Conservation (phyloP, 2,329 filamentous ascomycete genomes). For the Ceratocystis cacaofunesta region DNA sequence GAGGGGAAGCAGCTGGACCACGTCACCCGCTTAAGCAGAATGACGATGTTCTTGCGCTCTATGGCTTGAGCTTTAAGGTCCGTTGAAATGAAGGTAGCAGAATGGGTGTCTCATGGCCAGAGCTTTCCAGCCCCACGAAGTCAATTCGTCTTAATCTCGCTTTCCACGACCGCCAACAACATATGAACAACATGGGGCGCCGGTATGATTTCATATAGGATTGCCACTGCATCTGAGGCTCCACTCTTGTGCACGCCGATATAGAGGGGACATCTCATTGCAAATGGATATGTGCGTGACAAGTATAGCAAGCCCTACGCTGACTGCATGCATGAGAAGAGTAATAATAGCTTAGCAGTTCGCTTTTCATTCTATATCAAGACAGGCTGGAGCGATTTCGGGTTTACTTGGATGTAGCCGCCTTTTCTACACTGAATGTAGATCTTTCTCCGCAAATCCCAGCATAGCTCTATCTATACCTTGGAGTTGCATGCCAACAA, state of each 20-base stretch:
- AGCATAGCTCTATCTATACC: neutral
- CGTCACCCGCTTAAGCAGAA: neutral
- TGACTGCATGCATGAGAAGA: neutral
- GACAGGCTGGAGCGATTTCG: no score
- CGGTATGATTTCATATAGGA: neutral
- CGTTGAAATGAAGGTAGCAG: neutral
- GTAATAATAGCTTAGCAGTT: neutral
- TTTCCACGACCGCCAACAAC: neutral
- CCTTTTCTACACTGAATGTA: neutral
- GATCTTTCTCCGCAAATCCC: neutral
- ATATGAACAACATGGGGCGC: no score
- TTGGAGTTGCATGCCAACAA: neutral
- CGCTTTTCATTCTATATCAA: neutral
- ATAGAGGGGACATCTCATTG: neutral
- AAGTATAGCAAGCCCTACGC: neutral
- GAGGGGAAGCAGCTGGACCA: neutral
- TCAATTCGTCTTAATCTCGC: neutral
- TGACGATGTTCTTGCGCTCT: no score
- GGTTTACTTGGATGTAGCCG: no score
- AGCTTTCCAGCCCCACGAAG: neutral
- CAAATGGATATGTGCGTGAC: neutral
- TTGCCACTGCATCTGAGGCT: neutral
- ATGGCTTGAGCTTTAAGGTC: conserved; percentile 1
- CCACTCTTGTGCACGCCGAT: neutral
- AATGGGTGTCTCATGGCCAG: neutral